Evolutionary conservation across 2,329 filamentous ascomycete species (phyloP), one percentile per base, ranked within the genome.

Genomic region (Emmonsiellopsis sp.): DNA sequence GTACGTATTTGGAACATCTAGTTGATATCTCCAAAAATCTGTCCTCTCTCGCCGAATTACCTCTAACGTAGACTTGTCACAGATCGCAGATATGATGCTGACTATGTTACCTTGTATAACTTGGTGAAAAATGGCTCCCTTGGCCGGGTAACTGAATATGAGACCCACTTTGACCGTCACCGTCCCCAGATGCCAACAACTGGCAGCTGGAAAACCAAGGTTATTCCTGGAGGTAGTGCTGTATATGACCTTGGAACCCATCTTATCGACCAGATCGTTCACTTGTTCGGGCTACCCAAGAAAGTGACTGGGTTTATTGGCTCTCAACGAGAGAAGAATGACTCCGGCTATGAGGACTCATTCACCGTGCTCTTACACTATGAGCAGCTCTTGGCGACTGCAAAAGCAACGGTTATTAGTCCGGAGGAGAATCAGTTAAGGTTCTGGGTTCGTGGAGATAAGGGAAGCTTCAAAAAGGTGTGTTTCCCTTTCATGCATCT

Each of bases 101-200:
- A 92, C 70, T 93, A 88, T 71, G 69, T 86, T 45, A 88, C 86
- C 0, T 74, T 89, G 45, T 76, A 75, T 60, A 77, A 83, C 59
- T 76, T 91, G 31, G 62, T 90, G 37, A 69, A 71, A 10, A 75
- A 79, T 33, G 80, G 77, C 39, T 73, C 73, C 0, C 74, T 92
- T 3, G 88, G 87, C 52, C 78, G 86, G n/a, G 71, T 91, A 40
- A 78, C 86, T 52, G 87, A 92, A 70, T 88, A 86, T 63, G 82
- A 90, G 68, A 86, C 85, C 21, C 87, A 91, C 71, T 91, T 91
- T 63, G 88, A 92, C 68, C 82, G 87, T 14, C 84, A 86, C 71
- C 80, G 83, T 14, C 75, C 84, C 11, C 74, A 76, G 33, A 73
- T 77, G 40, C 79, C 82, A 5, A 59, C 68, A 0, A 56, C 65